Conservation (phyloP, 306 rosid genomes). For the Vigna reflexopilosa region DNA sequence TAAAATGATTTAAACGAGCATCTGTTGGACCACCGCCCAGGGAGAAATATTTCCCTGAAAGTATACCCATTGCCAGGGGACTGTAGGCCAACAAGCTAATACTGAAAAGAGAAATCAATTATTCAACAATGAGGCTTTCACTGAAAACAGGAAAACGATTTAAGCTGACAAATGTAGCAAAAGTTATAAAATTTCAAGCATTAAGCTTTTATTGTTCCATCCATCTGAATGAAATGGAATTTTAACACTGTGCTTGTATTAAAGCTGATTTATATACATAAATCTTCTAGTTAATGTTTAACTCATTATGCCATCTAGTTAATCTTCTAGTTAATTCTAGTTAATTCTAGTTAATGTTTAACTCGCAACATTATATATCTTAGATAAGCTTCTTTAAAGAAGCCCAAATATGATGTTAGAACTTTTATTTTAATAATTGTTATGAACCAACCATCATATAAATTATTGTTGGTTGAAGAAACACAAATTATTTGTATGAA, state of each 20-base stretch:
- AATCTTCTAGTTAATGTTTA: constrained; percentile 11
- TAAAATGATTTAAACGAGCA: constrained; percentile 79
- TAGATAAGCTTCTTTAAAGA: neutral
- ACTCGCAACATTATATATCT: neutral
- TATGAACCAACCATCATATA: neutral
- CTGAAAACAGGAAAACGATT: constrained; percentile 19
- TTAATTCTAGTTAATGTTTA: constrained; percentile 10
- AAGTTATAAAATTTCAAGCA: neutral
- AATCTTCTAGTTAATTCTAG: constrained; percentile 15
- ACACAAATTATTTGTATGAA: neutral
- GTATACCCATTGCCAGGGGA: constrained; percentile 97
- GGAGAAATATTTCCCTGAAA: constrained; percentile 84
- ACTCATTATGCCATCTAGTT: neutral
- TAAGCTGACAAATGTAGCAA: neutral
- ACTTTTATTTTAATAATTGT: constrained; percentile 1
- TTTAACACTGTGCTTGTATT: constrained; percentile 12
- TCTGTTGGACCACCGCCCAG: constrained; percentile 65
- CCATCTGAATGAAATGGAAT: constrained; percentile 8
- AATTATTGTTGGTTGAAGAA: neutral
- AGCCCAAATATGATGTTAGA: constrained; percentile 2
- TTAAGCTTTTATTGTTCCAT: constrained; percentile 7
- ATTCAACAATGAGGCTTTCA: constrained; percentile 28
- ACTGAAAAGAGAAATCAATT: constrained; percentile 56
- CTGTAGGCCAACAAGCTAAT: constrained; percentile 87
- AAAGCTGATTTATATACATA: constrained; percentile 18